Evolutionary conservation across 2,329 filamentous ascomycete genomes (phyloP), one percentile per base, ranked within the genome.

Genomic region (Penicillium sp.): DNA sequence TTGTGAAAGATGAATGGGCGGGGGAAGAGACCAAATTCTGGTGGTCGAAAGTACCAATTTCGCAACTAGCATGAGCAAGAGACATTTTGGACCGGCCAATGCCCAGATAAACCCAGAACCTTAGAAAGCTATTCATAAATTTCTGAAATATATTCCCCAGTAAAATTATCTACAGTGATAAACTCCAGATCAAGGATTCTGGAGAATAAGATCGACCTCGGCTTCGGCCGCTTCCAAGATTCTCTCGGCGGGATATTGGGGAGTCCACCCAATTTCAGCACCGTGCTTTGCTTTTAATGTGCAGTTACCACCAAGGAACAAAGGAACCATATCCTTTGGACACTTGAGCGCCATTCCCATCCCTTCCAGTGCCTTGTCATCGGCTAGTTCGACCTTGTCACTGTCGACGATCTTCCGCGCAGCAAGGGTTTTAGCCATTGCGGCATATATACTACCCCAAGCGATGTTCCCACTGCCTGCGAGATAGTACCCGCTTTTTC

Each of bases 401-500:
- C 76, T 72, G 5, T 69, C 67, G 6, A 83, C 64, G 6, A 77
- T 57, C 1, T 68, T 65, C 1, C 75, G 70, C 55, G 77, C 74
- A 1, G 65, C 67, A 9, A 84, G 63, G 1, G 73, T 65, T 14
- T 62, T 63, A 0, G 75, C 80, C 54, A 83, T 75, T 2, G 76
- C 74, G 4, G 51, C 58, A 62, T 83, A 84, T 0, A 85, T 49
- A 48, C 82, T 79, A 14, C 77, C 69, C 82, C 81, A 85, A 0
- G 71, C 72, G 4, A 84, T 68, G 16, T 67, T 74, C 1, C 82
- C 82, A 0, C 79, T 68, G 0, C 79, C 61, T 0, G 81, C 81
- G 7, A 83, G 74, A 59, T 80, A 84, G 58, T 78, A 83, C 0
- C 81, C 81, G 1, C 75, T 69, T 49, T 71, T 75, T 0, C 78